These are phyloP conservation scores for Pseudogymnoascus pannorum DNA, from an alignment of 2,329 filamentous ascomycete genomes.

Conservation along the genomic window DNA sequence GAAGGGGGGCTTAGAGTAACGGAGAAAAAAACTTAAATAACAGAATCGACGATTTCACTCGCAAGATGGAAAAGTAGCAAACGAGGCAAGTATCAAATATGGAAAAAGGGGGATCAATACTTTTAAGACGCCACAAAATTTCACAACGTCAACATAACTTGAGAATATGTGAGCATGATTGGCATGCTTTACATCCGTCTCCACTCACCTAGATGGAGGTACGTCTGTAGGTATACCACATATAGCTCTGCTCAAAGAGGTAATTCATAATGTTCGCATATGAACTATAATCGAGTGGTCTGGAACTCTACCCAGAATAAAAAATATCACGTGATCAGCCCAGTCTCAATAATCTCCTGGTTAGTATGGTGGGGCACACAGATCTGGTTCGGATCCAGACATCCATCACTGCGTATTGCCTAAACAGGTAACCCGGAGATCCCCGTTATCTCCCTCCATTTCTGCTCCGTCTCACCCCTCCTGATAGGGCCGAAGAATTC, in stretches of 20 bases:
- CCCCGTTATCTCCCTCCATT: not conserved
- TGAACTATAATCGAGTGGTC: not conserved
- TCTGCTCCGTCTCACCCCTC: not conserved
- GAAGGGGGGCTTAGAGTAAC: not conserved
- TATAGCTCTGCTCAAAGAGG: not conserved
- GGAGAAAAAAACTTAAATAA: too few species aligned
- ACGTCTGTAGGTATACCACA: not conserved
- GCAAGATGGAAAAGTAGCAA: not conserved
- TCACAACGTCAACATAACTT: not conserved
- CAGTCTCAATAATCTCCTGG: too few species aligned
- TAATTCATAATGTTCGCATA: not conserved
- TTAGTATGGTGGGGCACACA: too few species aligned
- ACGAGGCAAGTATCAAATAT: not conserved
- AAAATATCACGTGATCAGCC: not conserved
- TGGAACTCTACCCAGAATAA: not conserved
- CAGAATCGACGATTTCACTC: not conserved
- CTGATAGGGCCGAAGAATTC: not conserved
- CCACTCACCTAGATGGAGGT: not conserved
- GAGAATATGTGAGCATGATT: not conserved
- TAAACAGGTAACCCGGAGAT: not conserved
- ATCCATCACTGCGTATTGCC: not conserved
- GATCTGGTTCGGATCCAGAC: too few species aligned
- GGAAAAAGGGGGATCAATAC: not conserved
- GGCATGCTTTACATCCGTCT: not conserved
- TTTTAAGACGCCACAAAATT: too few species aligned